Percentiles rank a stretch among this genome's conserved stretches.
Conservation (phyloP, 2,329 filamentous ascomycete genomes). For the Lachnellula subtilissima region DNA sequence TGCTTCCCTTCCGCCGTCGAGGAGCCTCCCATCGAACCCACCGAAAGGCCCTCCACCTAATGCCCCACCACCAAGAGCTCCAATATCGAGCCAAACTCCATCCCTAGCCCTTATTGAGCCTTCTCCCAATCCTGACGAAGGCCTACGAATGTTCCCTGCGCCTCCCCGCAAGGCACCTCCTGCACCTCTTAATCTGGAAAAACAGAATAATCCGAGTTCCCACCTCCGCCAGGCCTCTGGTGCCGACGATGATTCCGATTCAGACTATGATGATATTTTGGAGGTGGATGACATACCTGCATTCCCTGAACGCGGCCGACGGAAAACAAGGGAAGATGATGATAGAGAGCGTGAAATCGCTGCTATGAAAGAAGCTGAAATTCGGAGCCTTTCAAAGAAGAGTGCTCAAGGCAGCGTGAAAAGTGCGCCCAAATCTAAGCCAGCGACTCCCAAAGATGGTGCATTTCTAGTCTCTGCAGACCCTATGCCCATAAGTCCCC, state of each 20-base stretch:
- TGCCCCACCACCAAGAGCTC: constrained; percentile 24
- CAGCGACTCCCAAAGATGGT: constrained; percentile 39
- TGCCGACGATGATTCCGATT: constrained; percentile 62
- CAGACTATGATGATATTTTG: constrained; percentile 76
- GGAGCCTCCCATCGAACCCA: constrained; percentile 45
- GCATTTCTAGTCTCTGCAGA: constrained; percentile 23
- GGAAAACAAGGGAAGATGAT: constrained; percentile 84
- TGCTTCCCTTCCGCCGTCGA: constrained; percentile 50
- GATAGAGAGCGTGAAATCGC: constrained; percentile 70
- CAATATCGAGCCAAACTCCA: constrained; percentile 20
- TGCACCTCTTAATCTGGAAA: constrained; percentile 70
- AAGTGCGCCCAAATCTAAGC: constrained; percentile 42
- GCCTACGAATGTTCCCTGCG: constrained; percentile 49
- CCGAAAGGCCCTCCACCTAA: constrained; percentile 28
- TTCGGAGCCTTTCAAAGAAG: constrained; percentile 70
- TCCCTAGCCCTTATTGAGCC: constrained; percentile 39
- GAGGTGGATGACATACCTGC: constrained; percentile 60
- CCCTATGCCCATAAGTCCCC: constrained; percentile 38
- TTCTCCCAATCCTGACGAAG: constrained; percentile 35
- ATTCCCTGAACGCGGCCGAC: constrained; percentile 60
- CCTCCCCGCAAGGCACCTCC: constrained; percentile 78
- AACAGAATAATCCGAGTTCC: constrained; percentile 35
- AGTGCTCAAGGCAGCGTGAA: constrained; percentile 56
- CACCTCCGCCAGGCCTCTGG: constrained; percentile 41
- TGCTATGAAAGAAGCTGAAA: constrained; percentile 62